Base-by-base conservation (phyloP, 768 basidiomycete genomes). In the Neoboletus subvelutipes region DNA sequence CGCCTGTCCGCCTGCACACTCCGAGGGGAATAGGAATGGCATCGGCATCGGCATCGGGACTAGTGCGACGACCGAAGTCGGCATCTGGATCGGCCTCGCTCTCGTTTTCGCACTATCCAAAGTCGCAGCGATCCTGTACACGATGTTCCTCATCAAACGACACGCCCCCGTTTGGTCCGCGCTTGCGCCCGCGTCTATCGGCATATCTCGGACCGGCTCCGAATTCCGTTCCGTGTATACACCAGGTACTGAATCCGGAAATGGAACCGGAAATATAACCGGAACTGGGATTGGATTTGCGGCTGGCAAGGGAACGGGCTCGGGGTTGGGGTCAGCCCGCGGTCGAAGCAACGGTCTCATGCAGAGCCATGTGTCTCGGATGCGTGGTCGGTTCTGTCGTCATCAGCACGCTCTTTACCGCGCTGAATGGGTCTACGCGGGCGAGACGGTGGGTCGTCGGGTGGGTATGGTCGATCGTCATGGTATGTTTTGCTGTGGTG, bases 311-410 rank as follows among this genome's bases (percentile, higher is more conserved):
- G 45, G 43, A 3, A 18, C 28, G 28, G 45, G 45, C 1, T n/a
- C 18, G 28, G 45, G 45, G 5, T 11, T 11, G 45, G 45, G 26
- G 3, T 31, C 49, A 78, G n/a, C 78, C 7, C 75, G 86, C 8
- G 85, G 85, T 0, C 76, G 77, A n/a, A 81, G 82, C 7, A 86
- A 86, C 55, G 86, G 85, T 15, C 75, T 87, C 15, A 78, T 83
- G 15, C 82, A 85, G 58, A 37, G 72, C 77, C 7, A 83, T 83
- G 79, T 83, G 83, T 57, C 58, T 78, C 34, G 76, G 81, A 12
- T 76, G 84, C 11, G 77, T 80, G 1, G 63, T 83, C 40, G 78
- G 77, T 47, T 84, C 85, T 12, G 78, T 82, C 18, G 45, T 50
- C 3, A 49, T 55, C 28, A 63, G 80, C 34, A 10, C 33, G n/a